A percentile compares a stretch with the other conserved stretches of the same genome.
Evolutionary conservation across 225 moss, liverwort and hornwort genomes (phyloP).

Genomic region (Rhytidiadelphus loreus): DNA sequence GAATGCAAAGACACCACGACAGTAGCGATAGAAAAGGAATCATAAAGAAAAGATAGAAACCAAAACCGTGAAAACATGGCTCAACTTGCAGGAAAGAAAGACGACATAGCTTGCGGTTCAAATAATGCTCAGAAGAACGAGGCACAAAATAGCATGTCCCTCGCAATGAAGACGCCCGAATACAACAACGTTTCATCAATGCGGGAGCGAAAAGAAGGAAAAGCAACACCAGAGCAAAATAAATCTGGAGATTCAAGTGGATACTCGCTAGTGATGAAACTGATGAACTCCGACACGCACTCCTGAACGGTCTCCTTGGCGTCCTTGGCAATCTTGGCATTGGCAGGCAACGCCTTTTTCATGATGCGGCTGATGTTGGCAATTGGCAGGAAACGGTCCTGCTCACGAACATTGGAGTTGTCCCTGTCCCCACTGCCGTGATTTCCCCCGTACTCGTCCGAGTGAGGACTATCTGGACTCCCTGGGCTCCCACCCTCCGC

Average conservation of each 20-base stretch:
- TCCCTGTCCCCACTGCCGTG: slow-evolving; percentile 79
- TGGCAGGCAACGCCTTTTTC: slow-evolving; percentile 92
- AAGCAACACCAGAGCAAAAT: neutral
- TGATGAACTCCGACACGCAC: slow-evolving; percentile 98
- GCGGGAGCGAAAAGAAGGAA: neutral
- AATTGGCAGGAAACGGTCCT: slow-evolving; percentile 85
- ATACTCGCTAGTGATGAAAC: slow-evolving; percentile 99
- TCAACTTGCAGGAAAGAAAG: neutral
- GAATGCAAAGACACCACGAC: neutral
- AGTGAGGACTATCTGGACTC: slow-evolving; percentile 78
- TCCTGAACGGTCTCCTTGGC: slow-evolving; percentile 98
- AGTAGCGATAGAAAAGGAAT: neutral
- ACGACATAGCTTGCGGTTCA: neutral
- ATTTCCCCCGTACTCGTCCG: slow-evolving; percentile 77
- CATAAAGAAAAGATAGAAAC: too few species aligned
- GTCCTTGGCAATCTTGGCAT: slow-evolving; percentile 97
- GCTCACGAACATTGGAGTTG: slow-evolving; percentile 79
- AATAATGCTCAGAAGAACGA: neutral
- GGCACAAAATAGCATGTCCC: neutral
- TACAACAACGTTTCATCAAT: neutral
- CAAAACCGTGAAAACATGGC: neutral
- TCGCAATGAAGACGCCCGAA: neutral
- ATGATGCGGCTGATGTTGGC: slow-evolving; percentile 91
- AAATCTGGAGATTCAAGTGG: neutral
- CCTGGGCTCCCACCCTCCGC: slow-evolving; percentile 81